Evolutionary conservation across 257 asterid species (phyloP).

Genomic region (Nicotiana noctiflora): DNA sequence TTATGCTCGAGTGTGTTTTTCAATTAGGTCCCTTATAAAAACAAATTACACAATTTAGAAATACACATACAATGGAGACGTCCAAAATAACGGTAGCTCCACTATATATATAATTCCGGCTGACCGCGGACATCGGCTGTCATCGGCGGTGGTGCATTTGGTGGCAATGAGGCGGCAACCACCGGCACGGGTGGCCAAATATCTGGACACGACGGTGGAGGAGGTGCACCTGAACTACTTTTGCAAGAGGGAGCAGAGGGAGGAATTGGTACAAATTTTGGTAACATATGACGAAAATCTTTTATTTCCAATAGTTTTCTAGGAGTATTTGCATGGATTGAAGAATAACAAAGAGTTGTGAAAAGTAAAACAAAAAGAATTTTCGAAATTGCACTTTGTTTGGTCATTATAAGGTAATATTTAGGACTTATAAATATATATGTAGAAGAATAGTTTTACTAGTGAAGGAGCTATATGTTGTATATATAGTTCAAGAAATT

Average conservation of each 20-base stretch:
- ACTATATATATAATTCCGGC: not conserved
- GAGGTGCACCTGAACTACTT: not conserved
- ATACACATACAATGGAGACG: not conserved
- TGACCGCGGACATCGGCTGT: not conserved
- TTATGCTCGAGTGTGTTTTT: not conserved
- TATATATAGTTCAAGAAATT: not conserved
- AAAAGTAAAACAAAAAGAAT: not conserved
- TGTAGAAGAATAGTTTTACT: not conserved
- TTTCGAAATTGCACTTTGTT: not conserved
- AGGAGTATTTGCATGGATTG: not conserved
- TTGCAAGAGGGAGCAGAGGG: not conserved
- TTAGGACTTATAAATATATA: not conserved
- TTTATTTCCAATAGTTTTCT: not conserved
- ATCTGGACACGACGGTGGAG: not conserved
- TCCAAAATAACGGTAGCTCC: not conserved
- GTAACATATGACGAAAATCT: not conserved
- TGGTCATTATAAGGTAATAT: not conserved
- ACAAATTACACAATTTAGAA: not conserved
- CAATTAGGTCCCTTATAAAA: not conserved
- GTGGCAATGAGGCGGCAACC: not conserved
- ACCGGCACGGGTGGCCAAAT: not conserved
- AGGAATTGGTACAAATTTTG: not conserved
- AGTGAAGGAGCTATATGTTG: not conserved
- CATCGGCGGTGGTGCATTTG: not conserved
- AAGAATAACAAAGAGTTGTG: not conserved